These are phyloP conservation scores for Xerocomus tenax DNA, from an alignment of 1,284 basidiomycete genomes.

Conservation along the genomic window DNA sequence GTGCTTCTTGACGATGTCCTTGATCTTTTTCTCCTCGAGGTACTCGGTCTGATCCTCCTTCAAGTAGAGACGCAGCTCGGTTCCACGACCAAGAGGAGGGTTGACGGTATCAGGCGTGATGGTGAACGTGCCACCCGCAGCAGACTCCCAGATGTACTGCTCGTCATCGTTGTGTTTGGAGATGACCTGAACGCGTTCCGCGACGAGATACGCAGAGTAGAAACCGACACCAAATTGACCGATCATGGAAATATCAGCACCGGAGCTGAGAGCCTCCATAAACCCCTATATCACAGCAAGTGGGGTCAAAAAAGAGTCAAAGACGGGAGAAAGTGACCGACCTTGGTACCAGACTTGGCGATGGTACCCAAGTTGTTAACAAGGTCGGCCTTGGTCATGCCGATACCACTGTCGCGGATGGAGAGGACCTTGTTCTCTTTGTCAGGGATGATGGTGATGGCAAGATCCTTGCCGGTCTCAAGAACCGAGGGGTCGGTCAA, in stretches of 20 bases:
- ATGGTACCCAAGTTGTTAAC: slow-evolving; percentile 99
- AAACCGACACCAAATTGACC: slow-evolving; percentile 98
- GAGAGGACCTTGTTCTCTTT: slow-evolving; percentile 90
- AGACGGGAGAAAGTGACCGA: slow-evolving; percentile 24
- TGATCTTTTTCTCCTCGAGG: slow-evolving; percentile 98
- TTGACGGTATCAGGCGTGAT: slow-evolving; percentile 91
- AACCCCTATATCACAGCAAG: slow-evolving; percentile 62
- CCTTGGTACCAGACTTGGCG: slow-evolving; percentile 93
- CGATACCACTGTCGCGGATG: slow-evolving; percentile 95
- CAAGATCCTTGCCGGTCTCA: slow-evolving; percentile 83
- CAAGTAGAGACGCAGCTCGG: slow-evolving; percentile 89
- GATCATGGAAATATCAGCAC: slow-evolving; percentile 93
- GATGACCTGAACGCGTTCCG: slow-evolving; percentile 95
- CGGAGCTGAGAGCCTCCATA: slow-evolving; percentile 92
- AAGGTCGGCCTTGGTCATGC: slow-evolving; percentile 97
- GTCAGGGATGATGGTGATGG: slow-evolving; percentile 88
- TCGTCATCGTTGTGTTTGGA: slow-evolving; percentile 99
- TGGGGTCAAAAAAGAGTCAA: slow-evolving; percentile 10
- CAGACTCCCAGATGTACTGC: slow-evolving; percentile 99
- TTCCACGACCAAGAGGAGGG: slow-evolving; percentile 88
- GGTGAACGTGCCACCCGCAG: slow-evolving; percentile 98
- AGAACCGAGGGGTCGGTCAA: slow-evolving; percentile 85
- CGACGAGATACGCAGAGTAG: slow-evolving; percentile 99
- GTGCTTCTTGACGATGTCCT: slow-evolving; percentile 99
- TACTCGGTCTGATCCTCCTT: slow-evolving; percentile 99